These are phyloP conservation scores for Penicillium bialowiezense DNA, from an alignment of 495 filamentous ascomycete species.

Conservation along the genomic window DNA sequence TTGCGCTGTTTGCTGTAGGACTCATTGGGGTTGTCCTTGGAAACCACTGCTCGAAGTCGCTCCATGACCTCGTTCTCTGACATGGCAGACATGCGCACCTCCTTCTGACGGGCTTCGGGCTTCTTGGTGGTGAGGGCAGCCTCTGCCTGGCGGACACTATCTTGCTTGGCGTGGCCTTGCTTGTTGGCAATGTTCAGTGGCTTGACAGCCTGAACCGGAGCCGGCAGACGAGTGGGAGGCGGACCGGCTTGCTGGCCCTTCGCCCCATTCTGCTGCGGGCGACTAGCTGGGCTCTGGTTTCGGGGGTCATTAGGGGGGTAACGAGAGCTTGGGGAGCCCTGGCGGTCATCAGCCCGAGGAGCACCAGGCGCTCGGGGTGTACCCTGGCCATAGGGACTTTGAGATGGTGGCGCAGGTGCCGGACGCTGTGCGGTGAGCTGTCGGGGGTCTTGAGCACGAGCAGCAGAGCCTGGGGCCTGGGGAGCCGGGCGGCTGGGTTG, in stretches of 20 bases:
- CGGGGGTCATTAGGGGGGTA: conserved; percentile 39
- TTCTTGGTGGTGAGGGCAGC: conserved; percentile 75
- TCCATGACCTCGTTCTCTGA: conserved; percentile 95
- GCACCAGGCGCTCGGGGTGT: conserved; percentile 18
- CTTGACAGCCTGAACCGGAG: conserved; percentile 70
- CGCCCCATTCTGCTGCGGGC: conserved; percentile 32
- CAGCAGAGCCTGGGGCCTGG: conserved; percentile 44
- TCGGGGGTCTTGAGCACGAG: conserved; percentile 42
- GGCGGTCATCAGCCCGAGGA: conserved; percentile 27
- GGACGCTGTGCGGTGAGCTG: conserved; percentile 54
- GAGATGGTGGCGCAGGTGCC: conserved; percentile 52
- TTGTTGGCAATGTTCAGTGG: conserved; percentile 88
- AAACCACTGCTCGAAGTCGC: conserved; percentile 86
- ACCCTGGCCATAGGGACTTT: conserved; percentile 26
- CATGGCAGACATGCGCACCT: conserved; percentile 96
- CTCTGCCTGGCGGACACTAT: conserved; percentile 77
- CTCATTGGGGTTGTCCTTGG: conserved; percentile 83
- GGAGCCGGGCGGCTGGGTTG: conserved; percentile 73
- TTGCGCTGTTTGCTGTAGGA: conserved; percentile 99
- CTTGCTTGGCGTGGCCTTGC: conserved; percentile 51
- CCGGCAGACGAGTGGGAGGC: conserved; percentile 54
- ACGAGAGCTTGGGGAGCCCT: conserved; percentile 32
- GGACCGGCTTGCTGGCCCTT: conserved; percentile 39
- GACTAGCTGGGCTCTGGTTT: conserved; percentile 46
- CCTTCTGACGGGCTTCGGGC: conserved; percentile 73